Percentiles rank a stretch among this genome's conserved stretches.
phyloP scores from a whole-genome alignment of 306 rosid species.

The Sphenostylis stenocarpa region DNA sequence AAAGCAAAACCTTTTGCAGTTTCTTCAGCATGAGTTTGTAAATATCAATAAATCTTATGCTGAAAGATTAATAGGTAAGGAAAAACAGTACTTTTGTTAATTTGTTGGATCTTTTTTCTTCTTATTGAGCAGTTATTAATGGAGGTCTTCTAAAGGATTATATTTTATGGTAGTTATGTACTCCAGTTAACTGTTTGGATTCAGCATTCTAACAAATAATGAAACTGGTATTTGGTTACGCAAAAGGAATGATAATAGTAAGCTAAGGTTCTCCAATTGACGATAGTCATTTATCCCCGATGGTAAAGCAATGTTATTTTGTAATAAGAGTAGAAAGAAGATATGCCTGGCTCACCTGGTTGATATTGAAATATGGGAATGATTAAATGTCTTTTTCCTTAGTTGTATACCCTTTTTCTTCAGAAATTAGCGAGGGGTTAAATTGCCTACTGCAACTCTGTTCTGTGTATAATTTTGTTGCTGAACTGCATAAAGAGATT shows the following conservation, averaged over 20 bases:
- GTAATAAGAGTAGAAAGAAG: conserved; percentile 19
- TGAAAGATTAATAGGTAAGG: conserved; percentile 83
- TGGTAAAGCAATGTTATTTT: background rate
- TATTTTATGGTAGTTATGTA: background rate
- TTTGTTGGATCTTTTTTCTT: conserved; percentile 13
- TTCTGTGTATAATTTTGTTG: background rate
- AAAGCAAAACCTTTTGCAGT: conserved; percentile 83
- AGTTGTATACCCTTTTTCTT: background rate
- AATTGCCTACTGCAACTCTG: conserved; percentile 25
- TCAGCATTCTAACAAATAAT: background rate
- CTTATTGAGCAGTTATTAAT: background rate
- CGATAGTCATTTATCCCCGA: background rate
- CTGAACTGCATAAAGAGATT: conserved; percentile 16
- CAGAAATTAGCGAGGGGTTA: background rate
- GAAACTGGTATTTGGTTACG: background rate
- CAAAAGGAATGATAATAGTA: background rate
- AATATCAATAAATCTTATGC: conserved; percentile 86
- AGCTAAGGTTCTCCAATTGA: conserved; percentile 14
- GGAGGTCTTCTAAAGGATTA: background rate
- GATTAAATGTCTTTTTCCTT: background rate
- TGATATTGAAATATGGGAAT: conserved; percentile 17
- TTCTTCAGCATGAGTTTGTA: conserved; percentile 92
- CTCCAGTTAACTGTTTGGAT: background rate
- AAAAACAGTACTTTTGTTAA: conserved; percentile 2
- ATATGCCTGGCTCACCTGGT: background rate